Evolutionary conservation across 371 early-diverging fungal species (phyloP).

Genomic region (Rhizopus stolonifer): DNA sequence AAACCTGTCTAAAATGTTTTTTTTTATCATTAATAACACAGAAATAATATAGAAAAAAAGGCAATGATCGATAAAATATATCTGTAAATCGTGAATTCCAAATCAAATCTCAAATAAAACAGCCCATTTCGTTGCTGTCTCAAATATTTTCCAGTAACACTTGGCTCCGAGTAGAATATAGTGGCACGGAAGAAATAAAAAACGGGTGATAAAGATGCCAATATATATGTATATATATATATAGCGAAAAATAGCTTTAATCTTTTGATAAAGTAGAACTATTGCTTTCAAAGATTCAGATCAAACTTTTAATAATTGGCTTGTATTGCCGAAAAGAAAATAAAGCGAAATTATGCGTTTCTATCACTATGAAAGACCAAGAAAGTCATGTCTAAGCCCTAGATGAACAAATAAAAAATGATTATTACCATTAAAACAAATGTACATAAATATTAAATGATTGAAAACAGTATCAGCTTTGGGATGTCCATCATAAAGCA

Average conservation of each 20-base stretch:
- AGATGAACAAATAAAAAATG: conserved; percentile 5
- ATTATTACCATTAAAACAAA: conserved; percentile 5
- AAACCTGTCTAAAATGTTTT: conserved; percentile 2
- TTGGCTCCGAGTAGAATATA: conserved; percentile 9
- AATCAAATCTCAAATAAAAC: conserved; percentile 9
- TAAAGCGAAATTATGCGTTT: conserved; percentile 6
- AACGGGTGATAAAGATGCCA: conserved; percentile 7
- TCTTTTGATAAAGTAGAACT: conserved; percentile 3
- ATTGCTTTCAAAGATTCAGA: conserved; percentile 6
- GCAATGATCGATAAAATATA: conserved; percentile 8
- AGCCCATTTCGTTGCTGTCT: conserved; percentile 4
- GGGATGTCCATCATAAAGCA: conserved; percentile 6
- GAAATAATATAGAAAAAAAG: conserved; percentile 3
- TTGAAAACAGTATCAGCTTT: conserved; percentile 9
- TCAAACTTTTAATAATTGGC: conserved; percentile 4
- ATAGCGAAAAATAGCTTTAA: not conserved
- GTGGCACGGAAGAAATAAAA: conserved; percentile 9
- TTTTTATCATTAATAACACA: not conserved
- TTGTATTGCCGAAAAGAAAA: conserved; percentile 6
- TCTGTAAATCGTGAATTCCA: conserved; percentile 6
- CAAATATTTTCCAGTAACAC: conserved; percentile 5
- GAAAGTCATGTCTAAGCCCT: conserved; percentile 6
- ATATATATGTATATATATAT: no score
- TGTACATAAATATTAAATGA: conserved; percentile 5
- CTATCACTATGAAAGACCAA: conserved; percentile 6